Evolutionary conservation across 2,329 filamentous ascomycete genomes (phyloP).

Genomic region (Zymoseptoria brevis): DNA sequence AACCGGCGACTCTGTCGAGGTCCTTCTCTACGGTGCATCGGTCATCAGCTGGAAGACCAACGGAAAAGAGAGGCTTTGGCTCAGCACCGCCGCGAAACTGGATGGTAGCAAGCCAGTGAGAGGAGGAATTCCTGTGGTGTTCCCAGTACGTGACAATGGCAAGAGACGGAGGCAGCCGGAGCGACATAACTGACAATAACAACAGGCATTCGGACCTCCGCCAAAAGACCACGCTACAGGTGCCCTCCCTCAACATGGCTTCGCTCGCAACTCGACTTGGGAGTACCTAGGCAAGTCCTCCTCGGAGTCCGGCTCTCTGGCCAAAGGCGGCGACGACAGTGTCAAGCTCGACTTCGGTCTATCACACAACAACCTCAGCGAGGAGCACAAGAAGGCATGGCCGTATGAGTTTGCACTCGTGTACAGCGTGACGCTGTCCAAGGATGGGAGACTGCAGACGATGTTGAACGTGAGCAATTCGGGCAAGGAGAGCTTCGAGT

Average conservation of each 20-base stretch:
- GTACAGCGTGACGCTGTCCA: slow-evolving; percentile 79
- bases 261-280: slow-evolving; percentile 84
- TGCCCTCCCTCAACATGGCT: slow-evolving; percentile 83
- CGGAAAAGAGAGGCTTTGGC: slow-evolving; percentile 37
- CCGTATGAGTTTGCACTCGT: slow-evolving; percentile 80
- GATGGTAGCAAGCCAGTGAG: slow-evolving; percentile 86
- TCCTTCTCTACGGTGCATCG: slow-evolving; percentile 87
- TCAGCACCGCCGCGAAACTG: slow-evolving; percentile 50
- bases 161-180: not conserved
- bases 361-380: slow-evolving; percentile 61
- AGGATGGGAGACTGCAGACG: slow-evolving; percentile 62
- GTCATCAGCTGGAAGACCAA: slow-evolving; percentile 88
- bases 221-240: slow-evolving; percentile 69
- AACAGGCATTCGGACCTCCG: slow-evolving; percentile 69
- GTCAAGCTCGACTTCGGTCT: slow-evolving; percentile 96
- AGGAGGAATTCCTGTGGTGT: slow-evolving; percentile 86
- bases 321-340: slow-evolving; percentile 49
- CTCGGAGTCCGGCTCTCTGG: slow-evolving; percentile 47
- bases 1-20: slow-evolving; percentile 75
- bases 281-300: slow-evolving; percentile 86
- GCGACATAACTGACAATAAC: not conserved
- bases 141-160: slow-evolving; percentile 58
- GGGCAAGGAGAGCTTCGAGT: slow-evolving; percentile 73
- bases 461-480: slow-evolving; percentile 84
- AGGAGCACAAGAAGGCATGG: slow-evolving; percentile 66